These are phyloP conservation scores for Penicillium sp. DNA, from an alignment of 2,329 filamentous ascomycete genomes.

Conservation along the genomic window DNA sequence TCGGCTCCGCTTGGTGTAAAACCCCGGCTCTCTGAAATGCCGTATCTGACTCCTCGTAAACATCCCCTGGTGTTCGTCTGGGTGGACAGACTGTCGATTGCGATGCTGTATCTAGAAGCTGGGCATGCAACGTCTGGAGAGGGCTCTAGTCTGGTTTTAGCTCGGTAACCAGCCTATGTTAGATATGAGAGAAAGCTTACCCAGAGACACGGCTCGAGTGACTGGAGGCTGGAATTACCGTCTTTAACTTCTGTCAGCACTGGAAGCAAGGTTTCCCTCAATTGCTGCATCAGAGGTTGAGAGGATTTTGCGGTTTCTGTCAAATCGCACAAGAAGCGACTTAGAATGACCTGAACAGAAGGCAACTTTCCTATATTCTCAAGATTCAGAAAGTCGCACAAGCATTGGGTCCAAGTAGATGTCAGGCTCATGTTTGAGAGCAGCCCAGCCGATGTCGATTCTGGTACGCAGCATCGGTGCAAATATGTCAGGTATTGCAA, in stretches of 20 bases:
- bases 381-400: constrained; percentile 30
- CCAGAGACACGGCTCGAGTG: constrained; percentile 31
- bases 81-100: background rate
- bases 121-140: constrained; percentile 18
- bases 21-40: constrained; percentile 10
- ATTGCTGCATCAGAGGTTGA: constrained; percentile 16
- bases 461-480: constrained; percentile 21
- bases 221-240: constrained; percentile 15
- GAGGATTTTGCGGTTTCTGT: constrained; percentile 19
- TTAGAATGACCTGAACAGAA: constrained; percentile 31
- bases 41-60: background rate
- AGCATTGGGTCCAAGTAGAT: constrained; percentile 30
- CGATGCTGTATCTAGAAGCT: background rate
- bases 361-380: constrained; percentile 21
- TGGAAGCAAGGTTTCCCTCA: constrained; percentile 28
- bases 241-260: constrained; percentile 24
- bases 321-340: constrained; percentile 29
- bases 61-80: background rate
- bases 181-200: constrained; percentile 20
- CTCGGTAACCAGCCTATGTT: background rate
- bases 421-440: constrained; percentile 27
- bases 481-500: constrained; percentile 29
- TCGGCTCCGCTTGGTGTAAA: constrained; percentile 10
- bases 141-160: constrained; percentile 26
- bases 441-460: constrained; percentile 18